A percentile compares a stretch with the other conserved stretches of the same genome.
These are phyloP conservation scores for Protomyces arabidopsidicola DNA, from an alignment of 1,139 yeast genomes.

Conservation along the genomic window DNA sequence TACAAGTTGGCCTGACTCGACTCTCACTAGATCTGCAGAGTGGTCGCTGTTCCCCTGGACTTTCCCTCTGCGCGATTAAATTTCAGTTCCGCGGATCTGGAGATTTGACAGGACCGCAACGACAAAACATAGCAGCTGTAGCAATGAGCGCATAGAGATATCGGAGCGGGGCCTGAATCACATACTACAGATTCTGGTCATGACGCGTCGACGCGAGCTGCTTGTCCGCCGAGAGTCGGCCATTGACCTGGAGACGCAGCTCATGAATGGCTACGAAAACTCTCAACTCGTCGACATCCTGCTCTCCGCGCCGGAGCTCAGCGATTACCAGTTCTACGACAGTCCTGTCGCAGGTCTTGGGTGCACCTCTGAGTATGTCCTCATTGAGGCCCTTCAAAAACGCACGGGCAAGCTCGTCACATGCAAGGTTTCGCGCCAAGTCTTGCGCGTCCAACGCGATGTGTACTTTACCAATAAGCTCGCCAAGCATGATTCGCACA, in stretches of 20 bases:
- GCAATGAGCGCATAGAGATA: too few relatives aligned
- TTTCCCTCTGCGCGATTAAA: too few relatives aligned
- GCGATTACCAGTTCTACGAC: background rate
- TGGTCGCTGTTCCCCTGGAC: too few relatives aligned
- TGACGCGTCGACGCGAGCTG: background rate
- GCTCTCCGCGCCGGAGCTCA: background rate
- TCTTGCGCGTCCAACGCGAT: background rate
- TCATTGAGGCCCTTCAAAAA: background rate
- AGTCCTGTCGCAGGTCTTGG: background rate
- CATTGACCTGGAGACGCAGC: background rate
- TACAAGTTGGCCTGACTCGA: conserved; percentile 4
- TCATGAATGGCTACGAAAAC: background rate
- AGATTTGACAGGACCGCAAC: too few relatives aligned
- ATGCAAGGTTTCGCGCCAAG: background rate
- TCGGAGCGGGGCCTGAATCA: too few relatives aligned
- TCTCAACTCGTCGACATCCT: background rate
- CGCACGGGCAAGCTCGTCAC: background rate
- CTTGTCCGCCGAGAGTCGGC: background rate
- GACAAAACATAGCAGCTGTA: too few relatives aligned
- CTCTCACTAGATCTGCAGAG: background rate
- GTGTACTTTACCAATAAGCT: background rate
- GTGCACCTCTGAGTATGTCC: background rate
- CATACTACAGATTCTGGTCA: background rate
- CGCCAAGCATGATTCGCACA: background rate
- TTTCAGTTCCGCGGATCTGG: too few relatives aligned